A percentile compares a stretch with the other conserved stretches of the same genome.
phyloP scores from a whole-genome alignment of 1,139 yeast genomes.

The Spencermartinsiella ligniputridi region DNA sequence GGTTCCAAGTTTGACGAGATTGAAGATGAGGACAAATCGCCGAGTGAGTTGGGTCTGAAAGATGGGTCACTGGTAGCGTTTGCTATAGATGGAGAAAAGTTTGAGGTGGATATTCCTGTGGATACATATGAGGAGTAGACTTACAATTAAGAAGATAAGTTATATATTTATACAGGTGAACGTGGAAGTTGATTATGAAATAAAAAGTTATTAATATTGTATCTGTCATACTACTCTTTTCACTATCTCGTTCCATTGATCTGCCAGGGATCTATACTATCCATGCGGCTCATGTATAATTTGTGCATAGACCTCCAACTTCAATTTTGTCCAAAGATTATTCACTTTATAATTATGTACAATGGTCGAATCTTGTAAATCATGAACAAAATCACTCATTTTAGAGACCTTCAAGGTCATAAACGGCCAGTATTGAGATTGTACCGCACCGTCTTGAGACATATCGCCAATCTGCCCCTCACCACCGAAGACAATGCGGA shows the following conservation, averaged over 20 bases:
- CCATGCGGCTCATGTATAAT: no score
- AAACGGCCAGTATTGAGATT: slow-evolving; percentile 19
- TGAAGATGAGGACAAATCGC: slow-evolving; percentile 11
- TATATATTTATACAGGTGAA: no score
- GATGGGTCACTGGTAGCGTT: slow-evolving; percentile 20
- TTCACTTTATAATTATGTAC: slow-evolving; percentile 2
- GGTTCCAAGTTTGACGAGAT: slow-evolving; percentile 18
- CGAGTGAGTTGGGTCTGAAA: slow-evolving; percentile 17
- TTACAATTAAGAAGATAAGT: no score
- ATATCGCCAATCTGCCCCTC: slow-evolving; percentile 15
- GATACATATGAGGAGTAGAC: slow-evolving; percentile 13
- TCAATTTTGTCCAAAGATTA: no score
- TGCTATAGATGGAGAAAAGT: slow-evolving; percentile 11
- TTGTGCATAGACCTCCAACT: no score
- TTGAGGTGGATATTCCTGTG: slow-evolving; percentile 17
- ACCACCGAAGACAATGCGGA: slow-evolving; percentile 4
- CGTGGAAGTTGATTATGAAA: no score
- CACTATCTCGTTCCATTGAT: no score
- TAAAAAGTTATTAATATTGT: no score
- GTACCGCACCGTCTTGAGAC: slow-evolving; percentile 19
- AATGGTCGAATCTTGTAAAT: not conserved
- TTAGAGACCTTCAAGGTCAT: slow-evolving; percentile 18
- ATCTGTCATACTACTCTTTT: no score
- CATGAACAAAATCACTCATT: slow-evolving; percentile 13
- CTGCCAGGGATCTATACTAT: no score